Evolutionary conservation across 139 green algal species (phyloP).

Genomic region (Chlamydomonas schloesseri): DNA sequence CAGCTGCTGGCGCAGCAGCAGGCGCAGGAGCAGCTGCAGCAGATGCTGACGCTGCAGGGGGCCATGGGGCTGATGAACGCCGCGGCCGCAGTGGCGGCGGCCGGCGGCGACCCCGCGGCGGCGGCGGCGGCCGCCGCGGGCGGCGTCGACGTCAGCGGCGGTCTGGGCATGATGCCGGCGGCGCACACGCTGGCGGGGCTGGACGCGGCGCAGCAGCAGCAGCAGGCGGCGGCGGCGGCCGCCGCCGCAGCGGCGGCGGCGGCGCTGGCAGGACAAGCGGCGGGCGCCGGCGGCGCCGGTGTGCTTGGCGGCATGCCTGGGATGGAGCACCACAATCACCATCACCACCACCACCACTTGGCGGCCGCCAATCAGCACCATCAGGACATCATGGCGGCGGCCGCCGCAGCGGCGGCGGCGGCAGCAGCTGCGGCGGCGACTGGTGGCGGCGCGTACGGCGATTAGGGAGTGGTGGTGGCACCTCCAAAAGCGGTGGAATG

Average conservation of each 20-base stretch:
- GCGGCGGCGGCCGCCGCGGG: too few species aligned
- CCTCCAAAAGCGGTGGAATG: too few species aligned
- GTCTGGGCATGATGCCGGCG: background rate
- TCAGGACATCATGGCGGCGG: too few species aligned
- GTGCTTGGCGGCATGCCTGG: constrained; percentile 6
- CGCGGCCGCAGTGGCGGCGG: background rate
- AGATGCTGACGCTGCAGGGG: constrained; percentile 11
- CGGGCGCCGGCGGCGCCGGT: background rate
- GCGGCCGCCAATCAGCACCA: too few species aligned
- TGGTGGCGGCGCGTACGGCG: too few species aligned
- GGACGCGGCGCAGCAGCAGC: background rate
- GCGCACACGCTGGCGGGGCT: background rate
- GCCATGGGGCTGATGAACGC: constrained; percentile 4
- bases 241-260: constrained; percentile 2
- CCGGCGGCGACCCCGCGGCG: background rate
- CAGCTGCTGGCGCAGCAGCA: constrained; percentile 19
- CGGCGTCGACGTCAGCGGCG: background rate
- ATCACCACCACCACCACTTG: too few species aligned
- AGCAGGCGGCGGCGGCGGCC: constrained; percentile 2
- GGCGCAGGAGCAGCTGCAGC: background rate
- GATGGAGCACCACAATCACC: background rate
- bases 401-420: too few species aligned
- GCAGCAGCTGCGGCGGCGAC: too few species aligned
- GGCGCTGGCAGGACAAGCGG: constrained; percentile 4
- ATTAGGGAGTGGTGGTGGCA: too few species aligned